Evolutionary conservation across 176 grass and related monocot species (phyloP).

Genomic region (Alloteropsis semialata): DNA sequence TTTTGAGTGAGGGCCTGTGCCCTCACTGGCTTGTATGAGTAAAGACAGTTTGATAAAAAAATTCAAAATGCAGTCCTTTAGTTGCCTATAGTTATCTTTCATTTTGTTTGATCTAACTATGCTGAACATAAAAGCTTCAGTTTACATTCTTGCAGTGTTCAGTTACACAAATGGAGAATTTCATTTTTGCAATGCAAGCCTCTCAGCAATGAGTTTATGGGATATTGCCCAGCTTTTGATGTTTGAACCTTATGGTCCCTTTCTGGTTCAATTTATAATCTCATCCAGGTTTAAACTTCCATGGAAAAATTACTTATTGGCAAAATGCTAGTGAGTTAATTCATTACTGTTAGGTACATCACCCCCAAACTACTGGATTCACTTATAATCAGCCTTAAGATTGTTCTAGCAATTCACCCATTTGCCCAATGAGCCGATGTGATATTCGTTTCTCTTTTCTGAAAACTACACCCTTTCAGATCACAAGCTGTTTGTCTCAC

Average conservation of each 20-base stretch:
- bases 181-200: not conserved
- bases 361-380: not conserved
- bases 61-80: not conserved
- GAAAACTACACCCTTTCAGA: not conserved
- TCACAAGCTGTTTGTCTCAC: not conserved
- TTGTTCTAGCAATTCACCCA: not conserved
- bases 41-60: too few relatives aligned
- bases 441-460: not conserved
- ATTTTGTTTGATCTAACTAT: not conserved
- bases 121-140: not conserved
- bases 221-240: not conserved
- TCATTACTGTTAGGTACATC: not conserved
- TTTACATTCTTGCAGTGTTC: not conserved
- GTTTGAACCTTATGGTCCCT: not conserved
- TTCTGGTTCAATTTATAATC: not conserved
- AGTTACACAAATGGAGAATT: not conserved
- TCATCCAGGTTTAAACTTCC: not conserved
- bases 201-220: not conserved
- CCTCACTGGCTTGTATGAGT: too few relatives aligned
- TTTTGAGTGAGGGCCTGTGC: too few relatives aligned
- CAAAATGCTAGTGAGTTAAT: not conserved
- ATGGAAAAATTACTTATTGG: not conserved
- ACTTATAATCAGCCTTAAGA: not conserved
- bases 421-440: not conserved
- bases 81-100: conserved; percentile 13